Base-by-base conservation (phyloP, 371 early-diverging fungal species). In the Lichtheimia ramosa region DNA sequence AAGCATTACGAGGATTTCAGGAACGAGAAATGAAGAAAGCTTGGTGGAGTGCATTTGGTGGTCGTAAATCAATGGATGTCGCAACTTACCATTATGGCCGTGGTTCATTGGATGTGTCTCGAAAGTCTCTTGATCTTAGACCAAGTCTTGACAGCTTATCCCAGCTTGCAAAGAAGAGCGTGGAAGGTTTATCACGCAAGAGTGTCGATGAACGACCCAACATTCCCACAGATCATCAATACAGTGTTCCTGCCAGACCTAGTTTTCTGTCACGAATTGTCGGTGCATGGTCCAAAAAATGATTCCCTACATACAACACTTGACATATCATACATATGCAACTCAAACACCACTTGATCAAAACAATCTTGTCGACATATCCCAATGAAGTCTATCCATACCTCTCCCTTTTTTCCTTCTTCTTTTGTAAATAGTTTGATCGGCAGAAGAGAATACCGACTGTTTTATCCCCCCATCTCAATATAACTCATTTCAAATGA, bases 31-130 rank as follows among this genome's bases (percentile, higher is more conserved):
- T 68, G 55, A 70, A 70, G 39, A 70, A 70, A 48, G 70, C 70
- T 8, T 70, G 70, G 70, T 70, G 70, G 70, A 63, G 66, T 25
- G 70, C 66, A 6, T 70, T 70, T 56, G 70, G 70, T 23, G 70
- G 64, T 43, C 62, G 68, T 5, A 68, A 63, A 58, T 63, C 66
- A n/a, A 61, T 68, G 60, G 67, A 66, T 46, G 65, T 64, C 4
- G 64, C 65, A 14, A 62, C 56, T 27, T 60, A 61, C 48, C 59
- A 52, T 49, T 39, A 60, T 23, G 56, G 51, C 3, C 53, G 65
- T 12, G 39, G 54, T 27, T 64, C 66, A 1, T 27, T 63, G 3
- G 69, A 72, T 23, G 56, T 54, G 14, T 53, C 61, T 21, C 68
- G 73, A 2, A 70, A 64, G 27, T 67, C 65, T 41, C 49, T 71